These are phyloP conservation scores for Apiospora marii DNA, from an alignment of 2,329 filamentous ascomycete species.

Conservation along the genomic window DNA sequence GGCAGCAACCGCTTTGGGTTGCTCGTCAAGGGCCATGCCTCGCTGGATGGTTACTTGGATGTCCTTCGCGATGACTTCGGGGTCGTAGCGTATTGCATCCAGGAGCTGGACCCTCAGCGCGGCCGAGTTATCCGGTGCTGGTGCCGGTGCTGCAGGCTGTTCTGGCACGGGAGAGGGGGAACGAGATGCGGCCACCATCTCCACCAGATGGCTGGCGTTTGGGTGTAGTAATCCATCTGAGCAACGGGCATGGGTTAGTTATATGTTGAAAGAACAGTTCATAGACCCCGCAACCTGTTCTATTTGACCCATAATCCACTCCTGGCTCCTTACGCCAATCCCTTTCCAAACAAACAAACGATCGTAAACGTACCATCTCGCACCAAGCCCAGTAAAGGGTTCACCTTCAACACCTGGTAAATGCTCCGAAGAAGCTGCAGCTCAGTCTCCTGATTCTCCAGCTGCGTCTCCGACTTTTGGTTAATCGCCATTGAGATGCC, in stretches of 20 bases:
- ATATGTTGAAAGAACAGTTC: not conserved
- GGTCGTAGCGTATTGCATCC: not conserved
- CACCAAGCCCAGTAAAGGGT: not conserved
- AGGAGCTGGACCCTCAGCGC: not conserved
- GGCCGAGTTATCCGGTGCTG: not conserved
- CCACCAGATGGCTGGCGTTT: not conserved
- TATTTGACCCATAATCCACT: too few species aligned
- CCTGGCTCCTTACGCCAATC: too few species aligned
- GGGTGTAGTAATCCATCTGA: not conserved
- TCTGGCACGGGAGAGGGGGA: not conserved
- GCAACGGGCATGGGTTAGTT: not conserved
- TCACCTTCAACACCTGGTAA: not conserved
- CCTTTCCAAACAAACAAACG: too few species aligned
- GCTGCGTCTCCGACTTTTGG: not conserved
- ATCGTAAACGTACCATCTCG: not conserved
- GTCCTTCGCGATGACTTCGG: not conserved
- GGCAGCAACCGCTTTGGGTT: not conserved
- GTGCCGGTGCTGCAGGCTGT: not conserved
- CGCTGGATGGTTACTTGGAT: not conserved
- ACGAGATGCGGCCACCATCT: not conserved
- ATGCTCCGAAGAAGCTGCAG: not conserved
- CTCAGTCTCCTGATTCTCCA: not conserved
- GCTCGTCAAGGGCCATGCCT: not conserved
- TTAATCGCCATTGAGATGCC: not conserved
- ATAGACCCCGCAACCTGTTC: not conserved